Evolutionary conservation across 1,284 basidiomycete genomes (phyloP).

Genomic region (Coniferiporia sulphurascens): DNA sequence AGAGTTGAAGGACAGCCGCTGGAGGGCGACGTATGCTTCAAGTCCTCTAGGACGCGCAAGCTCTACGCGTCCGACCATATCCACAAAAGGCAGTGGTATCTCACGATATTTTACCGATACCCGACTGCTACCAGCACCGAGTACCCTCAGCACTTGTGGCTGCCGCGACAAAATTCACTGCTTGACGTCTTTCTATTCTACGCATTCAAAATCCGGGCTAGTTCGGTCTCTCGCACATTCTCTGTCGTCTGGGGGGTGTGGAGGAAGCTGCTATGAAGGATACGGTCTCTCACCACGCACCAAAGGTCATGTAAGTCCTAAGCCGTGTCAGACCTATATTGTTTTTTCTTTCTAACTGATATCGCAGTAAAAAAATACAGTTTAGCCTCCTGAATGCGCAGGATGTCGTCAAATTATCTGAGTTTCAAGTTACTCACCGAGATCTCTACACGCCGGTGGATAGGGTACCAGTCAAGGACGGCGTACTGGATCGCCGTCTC

Average conservation of each 20-base stretch:
- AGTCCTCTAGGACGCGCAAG: slow-evolving; percentile 48
- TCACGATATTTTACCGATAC: not conserved
- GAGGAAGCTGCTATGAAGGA: slow-evolving; percentile 63
- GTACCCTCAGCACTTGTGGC: too few relatives aligned
- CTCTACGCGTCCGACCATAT: slow-evolving; percentile 25
- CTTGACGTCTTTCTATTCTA: not conserved
- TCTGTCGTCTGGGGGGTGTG: not conserved
- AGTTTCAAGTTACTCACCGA: slow-evolving; percentile 90
- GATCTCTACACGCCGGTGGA: slow-evolving; percentile 84
- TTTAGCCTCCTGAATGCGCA: slow-evolving; percentile 90
- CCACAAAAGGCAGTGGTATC: not conserved
- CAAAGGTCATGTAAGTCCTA: slow-evolving; percentile 81
- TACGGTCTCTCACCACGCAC: slow-evolving; percentile 80
- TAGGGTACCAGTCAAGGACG: slow-evolving; percentile 82
- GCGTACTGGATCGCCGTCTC: slow-evolving; percentile 85
- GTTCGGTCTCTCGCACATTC: not conserved
- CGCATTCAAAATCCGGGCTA: not conserved
- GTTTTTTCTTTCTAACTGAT: not conserved
- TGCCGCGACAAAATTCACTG: too few relatives aligned
- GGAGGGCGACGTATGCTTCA: slow-evolving; percentile 11
- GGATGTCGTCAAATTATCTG: slow-evolving; percentile 89
- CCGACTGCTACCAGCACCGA: too few relatives aligned
- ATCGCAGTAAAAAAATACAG: slow-evolving; percentile 82
- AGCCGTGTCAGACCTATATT: not conserved
- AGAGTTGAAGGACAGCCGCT: slow-evolving; percentile 9